phyloP scores from a whole-genome alignment of 2,329 filamentous ascomycete species.

The Spiromastix sp. region DNA sequence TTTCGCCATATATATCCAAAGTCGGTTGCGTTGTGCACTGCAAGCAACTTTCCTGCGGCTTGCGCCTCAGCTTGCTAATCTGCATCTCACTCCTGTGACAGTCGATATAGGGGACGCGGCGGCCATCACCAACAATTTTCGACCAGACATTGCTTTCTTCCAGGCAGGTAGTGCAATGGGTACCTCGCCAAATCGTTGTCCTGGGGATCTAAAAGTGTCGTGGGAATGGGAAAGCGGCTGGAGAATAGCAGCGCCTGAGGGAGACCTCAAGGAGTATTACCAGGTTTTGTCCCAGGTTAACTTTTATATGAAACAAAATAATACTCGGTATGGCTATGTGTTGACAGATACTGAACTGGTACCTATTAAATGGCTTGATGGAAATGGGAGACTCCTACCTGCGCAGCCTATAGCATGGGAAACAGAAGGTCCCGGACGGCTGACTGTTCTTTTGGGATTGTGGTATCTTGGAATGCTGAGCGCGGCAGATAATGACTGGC shows the following conservation, averaged over 20 bases:
- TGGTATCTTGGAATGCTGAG: conserved; percentile 5
- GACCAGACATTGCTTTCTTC: conserved; percentile 10
- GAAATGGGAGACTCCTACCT: neutral
- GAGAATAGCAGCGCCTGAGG: neutral
- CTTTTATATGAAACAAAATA: conserved; percentile 12
- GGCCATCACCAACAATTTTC: conserved; percentile 7
- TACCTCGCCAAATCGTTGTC: conserved; percentile 7
- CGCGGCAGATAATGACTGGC: conserved; percentile 3
- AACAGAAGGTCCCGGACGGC: neutral
- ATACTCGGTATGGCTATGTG: conserved; percentile 9
- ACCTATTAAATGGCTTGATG: neutral
- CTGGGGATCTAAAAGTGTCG: conserved; percentile 11
- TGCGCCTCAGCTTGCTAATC: conserved; percentile 2
- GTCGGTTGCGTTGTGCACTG: conserved; percentile 8
- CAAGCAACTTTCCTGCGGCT: conserved; percentile 8
- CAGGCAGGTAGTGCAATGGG: conserved; percentile 3
- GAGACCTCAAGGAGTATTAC: conserved; percentile 7
- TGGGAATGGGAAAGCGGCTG: conserved; percentile 10
- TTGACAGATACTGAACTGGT: conserved; percentile 11
- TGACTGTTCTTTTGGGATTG: conserved; percentile 4
- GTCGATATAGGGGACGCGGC: conserved; percentile 6
- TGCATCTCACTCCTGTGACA: conserved; percentile 4
- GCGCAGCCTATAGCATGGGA: conserved; percentile 3
- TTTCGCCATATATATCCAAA: conserved; percentile 6
- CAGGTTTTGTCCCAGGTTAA: conserved; percentile 11